Conservation (phyloP, 208 protist species). For the Leishmania guyanensis region DNA sequence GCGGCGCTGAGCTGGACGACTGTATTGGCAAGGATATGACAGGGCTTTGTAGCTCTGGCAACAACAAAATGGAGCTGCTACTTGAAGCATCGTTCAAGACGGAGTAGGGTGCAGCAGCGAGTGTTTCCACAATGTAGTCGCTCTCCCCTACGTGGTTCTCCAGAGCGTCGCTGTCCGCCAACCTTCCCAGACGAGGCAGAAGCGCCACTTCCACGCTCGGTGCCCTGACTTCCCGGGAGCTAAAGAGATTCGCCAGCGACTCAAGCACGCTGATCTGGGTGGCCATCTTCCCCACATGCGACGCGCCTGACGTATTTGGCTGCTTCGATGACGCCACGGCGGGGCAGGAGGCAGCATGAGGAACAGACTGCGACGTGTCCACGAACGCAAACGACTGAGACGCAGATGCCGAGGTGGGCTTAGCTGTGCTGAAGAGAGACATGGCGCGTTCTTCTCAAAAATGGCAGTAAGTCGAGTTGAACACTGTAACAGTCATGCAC, state of each 20-base stretch:
- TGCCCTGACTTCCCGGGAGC: conserved; percentile 1
- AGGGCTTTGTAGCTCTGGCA: not conserved
- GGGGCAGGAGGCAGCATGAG: not conserved
- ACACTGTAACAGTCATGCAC: not conserved
- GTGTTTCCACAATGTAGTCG: conserved; percentile 17
- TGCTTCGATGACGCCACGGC: not conserved
- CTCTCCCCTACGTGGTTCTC: not conserved
- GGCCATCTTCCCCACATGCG: not conserved
- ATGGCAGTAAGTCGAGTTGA: not conserved
- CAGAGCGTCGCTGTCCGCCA: not conserved
- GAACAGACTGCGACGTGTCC: not conserved
- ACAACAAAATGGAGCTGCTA: not conserved
- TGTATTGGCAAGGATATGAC: not conserved
- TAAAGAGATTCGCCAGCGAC: conserved; percentile 6
- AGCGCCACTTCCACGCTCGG: not conserved
- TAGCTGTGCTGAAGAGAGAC: not conserved
- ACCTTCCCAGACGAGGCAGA: not conserved
- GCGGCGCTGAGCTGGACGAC: not conserved
- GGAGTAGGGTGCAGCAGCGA: conserved; percentile 8
- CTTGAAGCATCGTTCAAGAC: conserved; percentile 1
- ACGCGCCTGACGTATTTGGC: no score
- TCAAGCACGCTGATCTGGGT: conserved; percentile 2
- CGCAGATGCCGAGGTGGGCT: not conserved
- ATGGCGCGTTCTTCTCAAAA: not conserved
- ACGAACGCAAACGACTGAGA: not conserved